Evolutionary conservation across 1,284 basidiomycete species (phyloP).

Genomic region (Leccinum proximum): DNA sequence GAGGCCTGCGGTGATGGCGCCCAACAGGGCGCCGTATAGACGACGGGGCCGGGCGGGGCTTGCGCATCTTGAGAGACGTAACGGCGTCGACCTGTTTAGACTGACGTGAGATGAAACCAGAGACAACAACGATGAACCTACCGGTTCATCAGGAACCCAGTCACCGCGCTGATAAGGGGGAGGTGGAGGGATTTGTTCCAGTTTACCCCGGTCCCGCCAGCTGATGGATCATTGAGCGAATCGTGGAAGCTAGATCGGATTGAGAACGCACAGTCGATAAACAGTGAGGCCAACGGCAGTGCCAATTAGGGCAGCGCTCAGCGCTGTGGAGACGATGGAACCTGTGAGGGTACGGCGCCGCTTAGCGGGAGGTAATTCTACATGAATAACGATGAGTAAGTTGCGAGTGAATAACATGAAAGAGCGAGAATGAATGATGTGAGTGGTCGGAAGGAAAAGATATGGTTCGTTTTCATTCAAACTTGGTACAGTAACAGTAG

Average conservation of each 20-base stretch:
- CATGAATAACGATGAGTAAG: constrained; percentile 35
- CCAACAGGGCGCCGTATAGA: constrained; percentile 30
- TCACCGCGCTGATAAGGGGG: constrained; percentile 64
- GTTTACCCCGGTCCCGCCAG: constrained; percentile 71
- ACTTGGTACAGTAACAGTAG: constrained; percentile 3
- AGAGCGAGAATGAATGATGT: constrained; percentile 16
- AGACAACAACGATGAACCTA: constrained; percentile 9
- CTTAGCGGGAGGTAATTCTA: constrained; percentile 56
- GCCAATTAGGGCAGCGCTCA: constrained; percentile 78
- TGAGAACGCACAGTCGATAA: constrained; percentile 66
- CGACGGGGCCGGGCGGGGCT: constrained; percentile 28
- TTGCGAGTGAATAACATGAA: constrained; percentile 32
- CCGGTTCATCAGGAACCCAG: constrained; percentile 38
- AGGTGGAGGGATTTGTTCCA: constrained; percentile 42
- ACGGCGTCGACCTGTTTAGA: constrained; percentile 21
- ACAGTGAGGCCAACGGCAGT: constrained; percentile 81
- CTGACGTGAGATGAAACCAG: constrained; percentile 11
- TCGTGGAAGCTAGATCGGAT: neutral
- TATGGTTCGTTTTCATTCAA: constrained; percentile 12
- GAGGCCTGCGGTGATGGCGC: constrained; percentile 35
- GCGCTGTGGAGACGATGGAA: constrained; percentile 73
- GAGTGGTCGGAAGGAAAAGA: constrained; percentile 11
- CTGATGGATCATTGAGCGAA: constrained; percentile 14
- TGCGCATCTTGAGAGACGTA: constrained; percentile 26
- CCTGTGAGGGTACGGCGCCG: constrained; percentile 68